Conservation (phyloP, 768 basidiomycete genomes). For the Gyrodon lividus region DNA sequence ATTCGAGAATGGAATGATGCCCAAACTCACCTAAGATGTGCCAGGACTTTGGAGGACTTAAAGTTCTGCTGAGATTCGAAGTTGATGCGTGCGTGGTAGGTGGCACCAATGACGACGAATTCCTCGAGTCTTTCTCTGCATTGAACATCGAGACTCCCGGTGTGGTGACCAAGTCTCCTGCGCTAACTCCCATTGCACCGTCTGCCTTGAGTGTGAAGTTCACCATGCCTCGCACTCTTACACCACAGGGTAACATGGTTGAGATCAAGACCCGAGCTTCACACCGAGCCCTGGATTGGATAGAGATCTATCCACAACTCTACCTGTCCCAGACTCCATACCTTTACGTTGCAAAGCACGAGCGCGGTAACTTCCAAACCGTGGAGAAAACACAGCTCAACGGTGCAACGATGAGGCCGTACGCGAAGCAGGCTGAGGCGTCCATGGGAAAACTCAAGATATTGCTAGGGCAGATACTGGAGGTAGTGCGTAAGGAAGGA, state of each 20-base stretch:
- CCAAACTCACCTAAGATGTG: background rate
- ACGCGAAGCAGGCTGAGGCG: slow-evolving; percentile 1
- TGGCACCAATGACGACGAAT: slow-evolving; percentile 4
- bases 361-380: slow-evolving; percentile 48
- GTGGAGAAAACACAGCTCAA: slow-evolving; percentile 43
- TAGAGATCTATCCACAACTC: slow-evolving; percentile 56
- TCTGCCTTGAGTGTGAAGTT: slow-evolving; percentile 15
- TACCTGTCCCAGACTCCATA: slow-evolving; percentile 61
- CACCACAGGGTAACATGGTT: slow-evolving; percentile 28
- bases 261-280: slow-evolving; percentile 25
- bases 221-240: slow-evolving; percentile 22
- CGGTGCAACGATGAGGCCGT: background rate
- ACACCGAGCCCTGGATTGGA: slow-evolving; percentile 43
- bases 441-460: slow-evolving; percentile 8
- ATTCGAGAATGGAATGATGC: background rate
- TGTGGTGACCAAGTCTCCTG: background rate
- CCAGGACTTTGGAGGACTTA: slow-evolving; percentile 52
- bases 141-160: slow-evolving; percentile 3
- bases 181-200: background rate
- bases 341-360: slow-evolving; percentile 55
- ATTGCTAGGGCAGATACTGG: slow-evolving; percentile 35
- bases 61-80: slow-evolving; percentile 53
- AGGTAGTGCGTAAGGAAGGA: slow-evolving; percentile 47
- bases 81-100: slow-evolving; percentile 39
- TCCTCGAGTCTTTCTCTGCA: slow-evolving; percentile 9